Evolutionary conservation across 129 eudicot species (phyloP).

Genomic region (Tagetes patula): DNA sequence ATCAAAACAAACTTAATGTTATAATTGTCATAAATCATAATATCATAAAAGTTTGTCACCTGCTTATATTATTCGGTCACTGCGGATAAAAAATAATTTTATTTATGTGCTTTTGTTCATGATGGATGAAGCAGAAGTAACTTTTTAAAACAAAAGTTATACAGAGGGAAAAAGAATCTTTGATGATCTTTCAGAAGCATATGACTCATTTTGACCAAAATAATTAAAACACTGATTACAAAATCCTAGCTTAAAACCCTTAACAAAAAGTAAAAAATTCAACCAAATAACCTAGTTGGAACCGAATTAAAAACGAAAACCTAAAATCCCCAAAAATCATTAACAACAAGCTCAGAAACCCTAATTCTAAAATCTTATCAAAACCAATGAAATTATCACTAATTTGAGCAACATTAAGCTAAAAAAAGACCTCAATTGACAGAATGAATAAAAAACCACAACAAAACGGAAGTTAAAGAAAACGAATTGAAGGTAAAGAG

Average conservation of each 20-base stretch:
- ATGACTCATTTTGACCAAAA: not conserved
- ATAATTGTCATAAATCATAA: no score
- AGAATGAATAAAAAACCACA: slow-evolving; percentile 6
- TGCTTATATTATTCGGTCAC: not conserved
- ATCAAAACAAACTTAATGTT: not conserved
- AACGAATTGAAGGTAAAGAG: not conserved
- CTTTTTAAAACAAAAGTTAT: no score
- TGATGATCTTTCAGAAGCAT: not conserved
- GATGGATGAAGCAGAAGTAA: no score
- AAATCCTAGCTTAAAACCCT: slow-evolving; percentile 12
- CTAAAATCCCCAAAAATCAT: slow-evolving; percentile 27
- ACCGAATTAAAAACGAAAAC: slow-evolving; percentile 11
- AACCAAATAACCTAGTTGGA: slow-evolving; percentile 2
- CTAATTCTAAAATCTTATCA: slow-evolving; percentile 23
- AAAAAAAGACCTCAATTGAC: slow-evolving; percentile 11
- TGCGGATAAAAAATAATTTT: not conserved
- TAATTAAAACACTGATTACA: not conserved
- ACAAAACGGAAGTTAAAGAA: not conserved
- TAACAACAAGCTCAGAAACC: slow-evolving; percentile 25
- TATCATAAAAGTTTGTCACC: not conserved
- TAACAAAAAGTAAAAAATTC: slow-evolving; percentile 1
- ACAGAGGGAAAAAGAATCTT: not conserved
- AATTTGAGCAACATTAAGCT: slow-evolving; percentile 11
- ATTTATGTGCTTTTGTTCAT: no score
- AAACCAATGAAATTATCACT: slow-evolving; percentile 5